Evolutionary conservation across 371 early-diverging fungal genomes (phyloP), one percentile per base, ranked within the genome.

Genomic region (Circinella minor): DNA sequence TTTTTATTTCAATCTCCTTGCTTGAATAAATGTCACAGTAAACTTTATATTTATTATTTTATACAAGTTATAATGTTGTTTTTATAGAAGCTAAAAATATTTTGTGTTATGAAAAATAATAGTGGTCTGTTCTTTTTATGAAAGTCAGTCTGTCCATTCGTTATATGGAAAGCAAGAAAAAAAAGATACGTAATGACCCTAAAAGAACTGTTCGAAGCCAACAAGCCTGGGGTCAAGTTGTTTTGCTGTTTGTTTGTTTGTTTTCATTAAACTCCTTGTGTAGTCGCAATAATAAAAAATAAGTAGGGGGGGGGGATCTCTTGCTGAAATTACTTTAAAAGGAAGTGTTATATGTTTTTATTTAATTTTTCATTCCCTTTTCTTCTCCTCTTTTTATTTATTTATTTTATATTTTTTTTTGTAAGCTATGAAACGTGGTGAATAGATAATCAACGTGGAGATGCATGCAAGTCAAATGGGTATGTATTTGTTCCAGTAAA

Each of bases 391-490:
- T n/a, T n/a, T 17, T 15, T 51, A 5, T 15, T 15, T n/a, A 8
- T 27, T 11, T n/a, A 20, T 57, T 11, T 57, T 27, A 57, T 6
- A 27, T 27, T 27, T 27, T 1, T 27, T 27, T 2, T 27, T 27
- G 27, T 27, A 2, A 27, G 27, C 2, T 27, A 57, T 57, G 57
- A 57, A 57, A 57, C 57, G 57, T 57, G 57, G 57, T 57, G 27
- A 9, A 43, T 1, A 9, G 9, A 1, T 43, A 6, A 43, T 43
- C 36, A 57, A 57, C 57, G 57, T 57, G 57, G 57, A 57, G 10
- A 57, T 57, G 57, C 57, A 57, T 57, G 57, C 57, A 57, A 57
- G 27, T 57, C 57, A 57, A 57, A 34, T 9, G 57, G 27, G 57
- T 27, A 27, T 57, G 57, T 27, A 57, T 27, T 20, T 47, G 9